Evolutionary conservation across 2,329 filamentous ascomycete species (phyloP).

Genomic region (Apiospora arundinis): DNA sequence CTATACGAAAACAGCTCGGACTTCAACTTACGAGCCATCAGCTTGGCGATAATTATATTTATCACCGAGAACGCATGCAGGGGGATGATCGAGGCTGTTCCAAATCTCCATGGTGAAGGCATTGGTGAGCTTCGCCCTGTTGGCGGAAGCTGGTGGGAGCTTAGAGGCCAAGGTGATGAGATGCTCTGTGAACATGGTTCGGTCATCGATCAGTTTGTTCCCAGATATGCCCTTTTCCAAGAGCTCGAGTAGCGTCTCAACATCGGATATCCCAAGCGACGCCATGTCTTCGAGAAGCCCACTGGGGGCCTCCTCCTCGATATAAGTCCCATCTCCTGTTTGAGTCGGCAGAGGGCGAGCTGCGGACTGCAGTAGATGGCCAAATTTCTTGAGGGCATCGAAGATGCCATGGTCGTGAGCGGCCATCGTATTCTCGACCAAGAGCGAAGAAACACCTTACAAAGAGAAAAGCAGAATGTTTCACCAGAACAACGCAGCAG

Average conservation of each 20-base stretch:
- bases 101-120: conserved; percentile 24
- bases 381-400: conserved; percentile 4
- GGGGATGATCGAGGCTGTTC: conserved; percentile 24
- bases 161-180: conserved; percentile 22
- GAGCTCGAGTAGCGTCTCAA: conserved; percentile 10
- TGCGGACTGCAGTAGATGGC: conserved; percentile 15
- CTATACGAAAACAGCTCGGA: background rate
- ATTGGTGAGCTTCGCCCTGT: conserved; percentile 21
- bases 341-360: conserved; percentile 17
- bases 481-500: background rate
- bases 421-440: background rate
- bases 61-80: conserved; percentile 21
- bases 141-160: conserved; percentile 6
- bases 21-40: conserved; percentile 23
- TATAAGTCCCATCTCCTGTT: conserved; percentile 14
- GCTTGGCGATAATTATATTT: conserved; percentile 22
- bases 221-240: conserved; percentile 6
- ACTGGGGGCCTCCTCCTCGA: background rate
- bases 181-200: conserved; percentile 22
- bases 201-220: conserved; percentile 13
- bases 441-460: background rate
- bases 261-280: conserved; percentile 5
- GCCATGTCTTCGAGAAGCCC: conserved; percentile 13
- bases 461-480: background rate
- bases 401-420: background rate